Evolutionary conservation across 257 asterid species (phyloP), one percentile per base, ranked within the genome.

Genomic region (Lycium barbarum): DNA sequence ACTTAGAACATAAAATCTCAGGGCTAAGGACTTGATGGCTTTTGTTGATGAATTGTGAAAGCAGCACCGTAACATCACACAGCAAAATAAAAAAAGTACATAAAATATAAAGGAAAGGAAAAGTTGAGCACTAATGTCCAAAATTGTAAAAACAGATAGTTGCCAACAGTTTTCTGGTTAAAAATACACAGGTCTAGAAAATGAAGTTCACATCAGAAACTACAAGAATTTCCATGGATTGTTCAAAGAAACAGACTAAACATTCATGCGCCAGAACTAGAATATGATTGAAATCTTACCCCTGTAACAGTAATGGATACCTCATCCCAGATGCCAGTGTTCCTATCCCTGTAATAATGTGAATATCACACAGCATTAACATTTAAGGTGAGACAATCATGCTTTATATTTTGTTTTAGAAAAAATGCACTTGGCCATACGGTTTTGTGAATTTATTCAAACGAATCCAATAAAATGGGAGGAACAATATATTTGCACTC

Each of bases 311-410:
- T 89, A 85, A 95, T 88, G 86, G 98, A 96, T 70, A 96, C 98
- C 90, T 96, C 98, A 85, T 96, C 99, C 99, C 99, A 96, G 86
- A 96, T 93, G 63, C 99, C 99, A 85, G 99, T 96, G 93, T 96
- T 96, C 89, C 98, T 91, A 85, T 96, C 99, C 95, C 99, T 96
- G 93, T 78, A 87, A 89, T 58, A 54, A 61, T 22, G 63, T 40
- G 58, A 80, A 86, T 83, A 51, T 74, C 79, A 83, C 59, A 71
- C 9, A 76, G 8, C 47, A 9, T 53, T 51, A 76, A 26, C 47
- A 76, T 76, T 76, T 53, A 14, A 10, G 11, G 65, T 0, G 43
- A 51, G 26, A 76, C 11, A 51, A 33, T 76, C 82, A 47, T 26
- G 82, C 47, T 76, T 76, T 26, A 53, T 53, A 53, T 53, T 74